phyloP scores from a whole-genome alignment of 495 filamentous ascomycete species.

The Daldinia decipiens region DNA sequence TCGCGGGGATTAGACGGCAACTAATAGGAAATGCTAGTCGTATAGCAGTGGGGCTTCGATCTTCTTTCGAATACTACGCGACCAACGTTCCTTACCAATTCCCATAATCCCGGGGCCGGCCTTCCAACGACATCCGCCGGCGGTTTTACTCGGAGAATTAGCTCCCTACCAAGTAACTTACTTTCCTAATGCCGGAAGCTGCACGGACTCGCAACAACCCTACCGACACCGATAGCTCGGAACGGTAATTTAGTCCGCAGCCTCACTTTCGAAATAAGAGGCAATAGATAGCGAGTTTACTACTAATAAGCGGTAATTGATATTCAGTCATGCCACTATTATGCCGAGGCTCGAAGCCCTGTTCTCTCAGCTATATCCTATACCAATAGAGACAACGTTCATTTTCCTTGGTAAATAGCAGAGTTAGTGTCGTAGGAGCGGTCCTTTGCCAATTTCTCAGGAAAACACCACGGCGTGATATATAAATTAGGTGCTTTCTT shows the following conservation, averaged over 20 bases:
- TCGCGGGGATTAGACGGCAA: slow-evolving; percentile 4
- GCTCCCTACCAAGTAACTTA: background rate
- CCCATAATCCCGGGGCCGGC: background rate
- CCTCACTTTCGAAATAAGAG: background rate
- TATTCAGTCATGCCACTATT: background rate
- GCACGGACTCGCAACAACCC: background rate
- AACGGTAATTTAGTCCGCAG: background rate
- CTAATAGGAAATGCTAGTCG: slow-evolving; percentile 4
- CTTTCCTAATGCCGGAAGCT: background rate
- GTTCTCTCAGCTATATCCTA: background rate
- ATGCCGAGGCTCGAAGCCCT: background rate
- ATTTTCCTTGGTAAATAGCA: background rate
- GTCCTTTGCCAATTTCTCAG: background rate
- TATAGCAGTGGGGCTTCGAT: slow-evolving; percentile 1
- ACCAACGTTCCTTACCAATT: background rate
- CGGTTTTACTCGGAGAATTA: background rate
- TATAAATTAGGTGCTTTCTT: background rate
- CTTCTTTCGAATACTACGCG: background rate
- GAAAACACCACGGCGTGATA: background rate
- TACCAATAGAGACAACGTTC: background rate
- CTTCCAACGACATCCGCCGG: background rate
- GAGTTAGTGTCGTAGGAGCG: background rate
- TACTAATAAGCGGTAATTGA: background rate
- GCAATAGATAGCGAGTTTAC: background rate
- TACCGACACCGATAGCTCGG: background rate